These are phyloP conservation scores for Nitzschia sp. DNA, from an alignment of 108 stramenopile species.

Conservation along the genomic window DNA sequence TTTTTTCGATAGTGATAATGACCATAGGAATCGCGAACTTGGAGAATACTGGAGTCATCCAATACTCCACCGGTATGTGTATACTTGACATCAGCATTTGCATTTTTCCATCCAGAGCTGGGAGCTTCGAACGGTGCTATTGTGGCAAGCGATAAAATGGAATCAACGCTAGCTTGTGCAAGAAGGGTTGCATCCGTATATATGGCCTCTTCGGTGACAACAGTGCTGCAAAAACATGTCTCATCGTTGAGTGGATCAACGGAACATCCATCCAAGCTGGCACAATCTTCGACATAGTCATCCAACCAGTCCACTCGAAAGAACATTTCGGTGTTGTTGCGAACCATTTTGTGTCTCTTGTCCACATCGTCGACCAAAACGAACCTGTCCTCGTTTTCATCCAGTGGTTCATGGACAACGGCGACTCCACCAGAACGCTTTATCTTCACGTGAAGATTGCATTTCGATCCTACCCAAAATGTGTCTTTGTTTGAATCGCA, in stretches of 20 bases:
- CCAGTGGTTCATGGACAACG: conserved; percentile 48
- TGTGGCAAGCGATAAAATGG: not conserved
- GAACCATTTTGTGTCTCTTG: not conserved
- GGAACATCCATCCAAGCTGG: not conserved
- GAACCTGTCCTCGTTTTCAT: not conserved
- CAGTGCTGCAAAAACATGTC: conserved; percentile 22
- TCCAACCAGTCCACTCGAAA: conserved; percentile 11
- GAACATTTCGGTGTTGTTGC: conserved; percentile 6
- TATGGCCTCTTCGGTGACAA: conserved; percentile 1
- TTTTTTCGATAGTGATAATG: not conserved
- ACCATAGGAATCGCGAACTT: not conserved
- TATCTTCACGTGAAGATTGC: conserved; percentile 52
- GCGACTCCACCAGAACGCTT: conserved; percentile 49
- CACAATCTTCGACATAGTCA: not conserved
- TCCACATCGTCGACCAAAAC: not conserved
- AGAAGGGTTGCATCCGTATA: not conserved
- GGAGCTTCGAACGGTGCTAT: conserved; percentile 2
- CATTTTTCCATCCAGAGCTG: not conserved
- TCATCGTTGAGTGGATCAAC: conserved; percentile 10
- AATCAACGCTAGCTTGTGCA: not conserved
- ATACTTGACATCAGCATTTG: not conserved
- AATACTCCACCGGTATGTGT: not conserved
- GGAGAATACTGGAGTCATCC: no score
- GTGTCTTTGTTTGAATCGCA: not conserved
- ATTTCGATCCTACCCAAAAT: conserved; percentile 47